Percentiles rank a stretch among this genome's conserved stretches.
These are phyloP conservation scores for Rhytidiadelphus loreus DNA, from an alignment of 225 moss, liverwort and hornwort species.

Conservation along the genomic window DNA sequence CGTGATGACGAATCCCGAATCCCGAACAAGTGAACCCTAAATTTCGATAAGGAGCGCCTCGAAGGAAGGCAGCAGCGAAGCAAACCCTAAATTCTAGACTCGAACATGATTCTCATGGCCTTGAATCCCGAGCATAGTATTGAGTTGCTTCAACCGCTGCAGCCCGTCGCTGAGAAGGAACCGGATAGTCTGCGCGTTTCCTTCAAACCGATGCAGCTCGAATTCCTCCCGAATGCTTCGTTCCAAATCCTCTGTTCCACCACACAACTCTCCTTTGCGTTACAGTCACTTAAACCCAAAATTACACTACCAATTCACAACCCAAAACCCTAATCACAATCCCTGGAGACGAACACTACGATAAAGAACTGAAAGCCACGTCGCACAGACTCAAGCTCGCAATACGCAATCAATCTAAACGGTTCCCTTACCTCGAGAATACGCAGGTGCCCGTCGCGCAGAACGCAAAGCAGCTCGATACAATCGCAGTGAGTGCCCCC, in stretches of 20 bases:
- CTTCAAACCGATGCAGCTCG: slow-evolving; percentile 51
- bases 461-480: slow-evolving; percentile 73
- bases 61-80: not conserved
- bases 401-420: not conserved
- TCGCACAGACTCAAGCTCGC: not conserved
- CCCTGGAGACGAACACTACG: not conserved
- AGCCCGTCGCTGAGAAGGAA: slow-evolving; percentile 75
- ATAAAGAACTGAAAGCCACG: not conserved
- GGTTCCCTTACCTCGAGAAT: slow-evolving; percentile 40
- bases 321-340: not conserved
- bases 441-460: slow-evolving; percentile 71
- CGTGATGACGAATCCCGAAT: not conserved
- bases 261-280: not conserved
- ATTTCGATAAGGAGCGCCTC: not conserved
- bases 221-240: slow-evolving; percentile 61
- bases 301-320: not conserved
- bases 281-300: not conserved
- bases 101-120: slow-evolving; percentile 25
- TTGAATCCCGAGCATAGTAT: slow-evolving; percentile 84
- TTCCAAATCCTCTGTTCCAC: slow-evolving; percentile 50
- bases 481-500: slow-evolving; percentile 62
- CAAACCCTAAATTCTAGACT: slow-evolving; percentile 2
- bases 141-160: slow-evolving; percentile 73
- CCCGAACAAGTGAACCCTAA: not conserved
- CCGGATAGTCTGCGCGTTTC: slow-evolving; percentile 49